Base-by-base conservation (phyloP, 2,329 filamentous ascomycete genomes). In the Hymenoscyphus repandus region DNA sequence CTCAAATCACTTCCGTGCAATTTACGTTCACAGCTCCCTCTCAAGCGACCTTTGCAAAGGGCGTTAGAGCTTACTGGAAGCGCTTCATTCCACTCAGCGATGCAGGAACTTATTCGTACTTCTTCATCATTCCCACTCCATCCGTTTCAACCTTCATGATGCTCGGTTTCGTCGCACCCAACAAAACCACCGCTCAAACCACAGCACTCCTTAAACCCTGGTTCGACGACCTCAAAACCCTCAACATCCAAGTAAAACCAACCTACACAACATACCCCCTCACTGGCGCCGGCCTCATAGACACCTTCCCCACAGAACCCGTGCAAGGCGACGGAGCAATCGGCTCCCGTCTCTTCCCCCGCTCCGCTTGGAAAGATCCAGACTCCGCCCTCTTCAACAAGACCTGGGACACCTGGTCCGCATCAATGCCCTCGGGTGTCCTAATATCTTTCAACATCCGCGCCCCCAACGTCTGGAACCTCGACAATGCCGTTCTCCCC, bases 21-120 rank as follows among this genome's bases (percentile, higher is more conserved):
- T 46, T 51, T 20, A 30, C 43, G 7, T 51, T 51, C 43, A 39
- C 49, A 13, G 34, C 49, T 5, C 13, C n/a, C 3, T 17, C 49
- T 12, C 22, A 13, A 13, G 18, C 5, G 2, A 41, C 22, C 13
- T 72, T 73, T 15, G 74, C 76, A 37, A 69, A 70, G 0, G 79
- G 79, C 3, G 66, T 80, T 5, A 74, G 75, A 15, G 72, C 74
- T 2, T 79, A 76, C 58, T 72, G 74, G 38, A 59, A 65, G 15
- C 65, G 80, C 33, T 68, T 70, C 2, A 66, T 67, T 0, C 72
- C 71, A 0, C 64, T 72, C 6, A 66, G 66, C 56, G 64, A 1
- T 48, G 62, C 32, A 58, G 67, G 39, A 37, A 72, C 54, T 3
- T 59, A 62, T 30, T 56, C 56, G 1, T 62, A 62, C 34, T 62